Evolutionary conservation across 345 rosid genomes (phyloP), one percentile per base, ranked within the genome.

Genomic region (Citrus mangshanensis): DNA sequence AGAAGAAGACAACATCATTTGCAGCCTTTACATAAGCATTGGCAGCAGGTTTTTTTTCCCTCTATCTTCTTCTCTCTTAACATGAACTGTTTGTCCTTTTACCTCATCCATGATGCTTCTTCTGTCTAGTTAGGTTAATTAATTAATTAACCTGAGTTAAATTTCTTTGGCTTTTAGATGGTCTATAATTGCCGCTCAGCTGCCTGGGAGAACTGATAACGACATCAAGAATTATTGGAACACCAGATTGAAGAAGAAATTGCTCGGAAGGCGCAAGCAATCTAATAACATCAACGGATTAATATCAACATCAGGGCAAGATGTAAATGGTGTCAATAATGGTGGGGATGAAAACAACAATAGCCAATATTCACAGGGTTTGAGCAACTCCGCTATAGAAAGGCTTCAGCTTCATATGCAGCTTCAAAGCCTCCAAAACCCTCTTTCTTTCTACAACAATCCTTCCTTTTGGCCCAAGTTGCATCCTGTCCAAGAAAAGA

Each of bases 121-220:
- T 82, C 38, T 70, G 16, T 25, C 22, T 38, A 22, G 72, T 18
- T 10, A 22, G 56, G 54, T 68, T 46, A 6, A n/a, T 12, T 54
- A 25, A 25, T 25, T 18, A 40, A 68, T 58, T 59, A 12, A 21
- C 21, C 2, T 14, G 5, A 3, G 2, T 64, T 56, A 16, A 32
- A 25, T 59, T 80, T 38, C 55, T 46, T 46, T 16, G 49, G 22
- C 34, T 60, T 78, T 46, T 83, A 96, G 99, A 86, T 96, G 99
- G 98, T 96, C 99, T 19, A 93, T 96, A 84, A 96, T 96, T 85
- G 99, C 99, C 58, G 99, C 99, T 5, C 99, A 96, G 74, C 84
- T 96, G 75, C 98, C 99, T 24, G 99, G 99, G 80, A 89, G 99
- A 79, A 96, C 99, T n/a, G 99, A 96, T 79, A 94, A 96, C 76